These are phyloP conservation scores for Yamadazyma epiphylla DNA, from an alignment of 1,139 yeast genomes.

Conservation along the genomic window DNA sequence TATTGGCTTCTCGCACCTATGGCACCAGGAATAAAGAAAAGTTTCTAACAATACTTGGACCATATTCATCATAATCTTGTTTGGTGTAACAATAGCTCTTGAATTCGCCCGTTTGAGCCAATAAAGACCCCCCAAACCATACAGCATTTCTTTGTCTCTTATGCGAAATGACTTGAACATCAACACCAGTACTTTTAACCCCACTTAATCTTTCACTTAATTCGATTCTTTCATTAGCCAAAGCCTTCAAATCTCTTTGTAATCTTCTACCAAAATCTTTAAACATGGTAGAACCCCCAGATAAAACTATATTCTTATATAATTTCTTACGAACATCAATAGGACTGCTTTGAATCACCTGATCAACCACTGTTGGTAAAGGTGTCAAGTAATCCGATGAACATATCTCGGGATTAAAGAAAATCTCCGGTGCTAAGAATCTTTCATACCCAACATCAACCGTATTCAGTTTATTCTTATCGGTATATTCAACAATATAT, in stretches of 20 bases:
- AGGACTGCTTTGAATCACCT: constrained; percentile 91
- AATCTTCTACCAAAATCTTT: constrained; percentile 96
- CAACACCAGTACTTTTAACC: constrained; percentile 89
- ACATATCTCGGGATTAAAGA: constrained; percentile 96
- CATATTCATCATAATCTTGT: constrained; percentile 95
- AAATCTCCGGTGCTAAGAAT: constrained; percentile 96
- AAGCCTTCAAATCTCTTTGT: constrained; percentile 85
- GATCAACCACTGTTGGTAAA: constrained; percentile 90
- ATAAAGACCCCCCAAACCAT: constrained; percentile 97
- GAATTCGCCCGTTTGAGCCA: constrained; percentile 97
- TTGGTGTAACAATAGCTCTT: constrained; percentile 95
- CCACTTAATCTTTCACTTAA: constrained; percentile 76
- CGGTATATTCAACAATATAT: constrained; percentile 78
- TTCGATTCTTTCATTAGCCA: constrained; percentile 87
- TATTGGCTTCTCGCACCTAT: too few relatives aligned
- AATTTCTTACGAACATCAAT: constrained; percentile 97
- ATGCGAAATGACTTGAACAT: constrained; percentile 94
- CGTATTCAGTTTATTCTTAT: constrained; percentile 57
- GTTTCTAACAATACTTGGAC: constrained; percentile 96
- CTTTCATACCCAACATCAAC: constrained; percentile 98
- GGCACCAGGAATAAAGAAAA: constrained; percentile 91
- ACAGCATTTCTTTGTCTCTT: constrained; percentile 98
- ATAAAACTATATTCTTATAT: constrained; percentile 88
- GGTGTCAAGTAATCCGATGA: constrained; percentile 95
- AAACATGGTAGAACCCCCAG: constrained; percentile 98